Percentiles rank a stretch among this genome's conserved stretches.
Evolutionary conservation across 352 stramenopile genomes (phyloP).

Genomic region (Phytophthora rubi): DNA sequence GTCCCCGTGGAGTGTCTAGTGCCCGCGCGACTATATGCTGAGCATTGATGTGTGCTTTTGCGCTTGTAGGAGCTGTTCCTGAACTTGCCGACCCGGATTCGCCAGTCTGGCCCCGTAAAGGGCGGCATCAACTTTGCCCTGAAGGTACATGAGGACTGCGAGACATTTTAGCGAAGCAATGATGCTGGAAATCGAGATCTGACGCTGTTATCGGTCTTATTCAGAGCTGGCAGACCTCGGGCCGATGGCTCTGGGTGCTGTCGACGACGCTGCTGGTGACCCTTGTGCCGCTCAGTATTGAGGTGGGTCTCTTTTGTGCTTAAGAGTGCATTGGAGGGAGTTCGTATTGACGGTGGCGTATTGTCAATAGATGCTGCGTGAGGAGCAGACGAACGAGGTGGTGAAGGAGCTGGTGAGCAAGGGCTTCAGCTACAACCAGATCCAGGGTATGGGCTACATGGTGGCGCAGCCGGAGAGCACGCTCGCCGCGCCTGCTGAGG

Average conservation of each 20-base stretch:
- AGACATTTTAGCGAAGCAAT: not conserved
- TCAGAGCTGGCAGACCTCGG: slow-evolving; percentile 64
- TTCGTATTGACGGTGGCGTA: slow-evolving; percentile 10
- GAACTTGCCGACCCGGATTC: slow-evolving; percentile 75
- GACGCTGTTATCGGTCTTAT: slow-evolving; percentile 9
- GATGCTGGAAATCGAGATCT: slow-evolving; percentile 4
- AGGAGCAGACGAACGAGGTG: slow-evolving; percentile 87
- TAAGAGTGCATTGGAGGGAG: not conserved
- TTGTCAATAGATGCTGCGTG: slow-evolving; percentile 63
- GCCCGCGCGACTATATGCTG: not conserved
- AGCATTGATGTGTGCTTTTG: slow-evolving; percentile 9
- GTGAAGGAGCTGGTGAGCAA: slow-evolving; percentile 84
- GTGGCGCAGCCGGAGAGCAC: slow-evolving; percentile 74
- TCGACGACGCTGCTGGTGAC: slow-evolving; percentile 87
- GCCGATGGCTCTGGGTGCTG: slow-evolving; percentile 82
- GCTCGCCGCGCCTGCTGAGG: slow-evolving; percentile 44
- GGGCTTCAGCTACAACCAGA: slow-evolving; percentile 86
- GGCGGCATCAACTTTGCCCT: slow-evolving; percentile 60
- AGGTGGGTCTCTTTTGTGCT: slow-evolving; percentile 47
- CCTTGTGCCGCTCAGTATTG: slow-evolving; percentile 85
- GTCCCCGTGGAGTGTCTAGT: not conserved
- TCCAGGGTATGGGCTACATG: slow-evolving; percentile 87
- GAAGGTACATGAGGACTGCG: slow-evolving; percentile 31
- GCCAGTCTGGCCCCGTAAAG: slow-evolving; percentile 70
- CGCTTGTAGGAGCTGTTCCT: slow-evolving; percentile 62